Evolutionary conservation across 2,329 filamentous ascomycete genomes (phyloP), one percentile per base, ranked within the genome.

Genomic region (Aspergillus eucalypticola): DNA sequence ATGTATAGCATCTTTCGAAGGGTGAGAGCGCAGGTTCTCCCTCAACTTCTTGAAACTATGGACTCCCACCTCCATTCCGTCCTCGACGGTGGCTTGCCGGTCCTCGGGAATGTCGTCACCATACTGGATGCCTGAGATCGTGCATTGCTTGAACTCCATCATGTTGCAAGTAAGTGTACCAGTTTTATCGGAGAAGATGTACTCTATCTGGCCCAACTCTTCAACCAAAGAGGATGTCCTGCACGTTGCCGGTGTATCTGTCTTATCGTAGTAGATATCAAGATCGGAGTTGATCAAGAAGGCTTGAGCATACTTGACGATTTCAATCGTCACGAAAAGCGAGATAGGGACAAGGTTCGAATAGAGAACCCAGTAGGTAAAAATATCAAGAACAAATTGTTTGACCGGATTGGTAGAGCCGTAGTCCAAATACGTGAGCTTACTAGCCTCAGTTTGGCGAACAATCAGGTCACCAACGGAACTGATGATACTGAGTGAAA

Each of bases 221-320:
- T 99, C 95, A 10, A 99, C 95, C 73, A 99, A 82, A 66, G 93
- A 97, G 2, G 94, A 98, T 0, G 95, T 99, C 69, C 95, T 87
- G 77, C 95, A 99, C 66, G 95, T 96, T 5, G 95, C 93, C 11
- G 95, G 92, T 0, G 94, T 99, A 70, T 99, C 93, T 0, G 89
- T 96, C 73, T 92, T 91, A 70, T 96, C 91, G 75, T 99, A 92
- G 78, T 99, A 99, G 69, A 99, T 99, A 73, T 99, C 95, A 59
- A 99, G 84, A 74, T 99, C 96, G 59, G 93, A 94, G 73, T 96
- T 96, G 76, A 99, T 99, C 64, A 99, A 86, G 69, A 95, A 95
- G n/a, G 92, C 95, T 67, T 96, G 93, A 82, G 90, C 96, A 74
- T 98, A 97, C 77, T 99, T 99, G 80, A 99, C 94, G 66, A 99